Percentiles rank a stretch among this genome's conserved stretches.
Conservation (phyloP, 148 eudicot genomes). For the Heliosperma pusillum region DNA sequence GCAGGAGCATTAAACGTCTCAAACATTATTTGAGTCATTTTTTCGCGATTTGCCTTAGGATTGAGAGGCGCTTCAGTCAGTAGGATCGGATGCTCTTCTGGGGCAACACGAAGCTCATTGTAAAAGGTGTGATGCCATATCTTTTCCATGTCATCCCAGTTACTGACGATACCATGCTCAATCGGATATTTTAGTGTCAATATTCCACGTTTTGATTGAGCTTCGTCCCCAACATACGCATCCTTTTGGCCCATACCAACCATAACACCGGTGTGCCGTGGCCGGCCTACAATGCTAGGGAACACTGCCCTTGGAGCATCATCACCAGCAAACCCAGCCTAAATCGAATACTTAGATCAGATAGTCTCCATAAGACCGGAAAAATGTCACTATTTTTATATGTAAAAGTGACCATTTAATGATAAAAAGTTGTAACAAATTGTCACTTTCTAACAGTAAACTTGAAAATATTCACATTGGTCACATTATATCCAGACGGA, state of each 20-base stretch:
- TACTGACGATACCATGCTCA: slow-evolving; percentile 19
- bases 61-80: slow-evolving; percentile 41
- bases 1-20: slow-evolving; percentile 74
- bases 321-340: slow-evolving; percentile 32
- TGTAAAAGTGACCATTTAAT: too few relatives aligned
- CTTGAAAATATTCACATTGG: too few relatives aligned
- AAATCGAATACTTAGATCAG: slow-evolving; percentile 14
- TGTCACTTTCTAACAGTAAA: too few relatives aligned
- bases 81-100: slow-evolving; percentile 48
- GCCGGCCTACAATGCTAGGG: slow-evolving; percentile 29
- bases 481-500: too few relatives aligned
- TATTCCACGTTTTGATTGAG: slow-evolving; percentile 1
- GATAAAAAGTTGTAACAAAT: too few relatives aligned
- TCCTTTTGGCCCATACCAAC: slow-evolving; percentile 26
- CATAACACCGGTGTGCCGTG: slow-evolving; percentile 26
- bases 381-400: too few relatives aligned
- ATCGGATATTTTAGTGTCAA: slow-evolving; percentile 13
- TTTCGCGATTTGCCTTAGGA: slow-evolving; percentile 47
- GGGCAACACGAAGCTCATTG: slow-evolving; percentile 58
- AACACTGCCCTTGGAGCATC: slow-evolving; percentile 18
- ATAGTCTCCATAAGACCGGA: too few relatives aligned
- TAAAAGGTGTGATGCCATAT: slow-evolving; percentile 59
- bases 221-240: slow-evolving; percentile 52
- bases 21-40: slow-evolving; percentile 78
- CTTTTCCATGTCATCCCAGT: slow-evolving; percentile 47